phyloP scores from a whole-genome alignment of 371 early-diverging fungal species.

The Syncephalastrum monosporum region DNA sequence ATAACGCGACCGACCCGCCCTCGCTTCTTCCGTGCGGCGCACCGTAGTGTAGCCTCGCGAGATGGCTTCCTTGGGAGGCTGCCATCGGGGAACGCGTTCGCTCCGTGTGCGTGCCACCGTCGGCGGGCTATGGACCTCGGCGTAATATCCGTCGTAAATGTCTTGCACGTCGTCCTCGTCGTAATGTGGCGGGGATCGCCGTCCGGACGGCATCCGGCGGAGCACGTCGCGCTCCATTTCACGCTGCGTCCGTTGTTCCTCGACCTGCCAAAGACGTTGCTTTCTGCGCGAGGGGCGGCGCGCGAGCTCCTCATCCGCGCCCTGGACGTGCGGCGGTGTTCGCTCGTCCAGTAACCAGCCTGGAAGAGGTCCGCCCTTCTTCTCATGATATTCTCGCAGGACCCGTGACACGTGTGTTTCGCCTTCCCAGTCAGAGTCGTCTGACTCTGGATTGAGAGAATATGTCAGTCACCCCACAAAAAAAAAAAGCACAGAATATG shows the following conservation, averaged over 20 bases:
- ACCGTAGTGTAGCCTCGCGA: slow-evolving; percentile 1
- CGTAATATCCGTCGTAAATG: not conserved
- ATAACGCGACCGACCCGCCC: not conserved
- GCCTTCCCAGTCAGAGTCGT: slow-evolving; percentile 55
- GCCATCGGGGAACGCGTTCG: slow-evolving; percentile 2
- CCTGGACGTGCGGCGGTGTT: slow-evolving; percentile 7
- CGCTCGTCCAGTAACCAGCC: slow-evolving; percentile 30
- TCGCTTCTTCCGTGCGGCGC: slow-evolving; percentile 2
- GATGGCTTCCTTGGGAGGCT: too few species aligned
- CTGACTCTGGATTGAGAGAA: slow-evolving; percentile 38
- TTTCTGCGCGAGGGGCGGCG: slow-evolving; percentile 9
- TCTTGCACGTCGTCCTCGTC: not conserved
- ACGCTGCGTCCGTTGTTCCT: slow-evolving; percentile 5
- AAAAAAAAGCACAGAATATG: too few species aligned
- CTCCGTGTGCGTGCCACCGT: slow-evolving; percentile 6
- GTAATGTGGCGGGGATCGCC: not conserved
- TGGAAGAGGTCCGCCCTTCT: slow-evolving; percentile 34
- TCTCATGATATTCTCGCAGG: slow-evolving; percentile 49
- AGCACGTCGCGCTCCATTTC: slow-evolving; percentile 13
- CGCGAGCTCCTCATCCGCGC: too few species aligned
- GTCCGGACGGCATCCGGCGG: slow-evolving; percentile 3
- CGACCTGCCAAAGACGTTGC: slow-evolving; percentile 11
- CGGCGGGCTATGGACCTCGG: not conserved
- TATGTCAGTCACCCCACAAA: too few species aligned
- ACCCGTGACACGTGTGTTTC: slow-evolving; percentile 55